Base-by-base conservation (phyloP, 1,284 basidiomycete genomes). In the Pyrrhoderma noxium region DNA sequence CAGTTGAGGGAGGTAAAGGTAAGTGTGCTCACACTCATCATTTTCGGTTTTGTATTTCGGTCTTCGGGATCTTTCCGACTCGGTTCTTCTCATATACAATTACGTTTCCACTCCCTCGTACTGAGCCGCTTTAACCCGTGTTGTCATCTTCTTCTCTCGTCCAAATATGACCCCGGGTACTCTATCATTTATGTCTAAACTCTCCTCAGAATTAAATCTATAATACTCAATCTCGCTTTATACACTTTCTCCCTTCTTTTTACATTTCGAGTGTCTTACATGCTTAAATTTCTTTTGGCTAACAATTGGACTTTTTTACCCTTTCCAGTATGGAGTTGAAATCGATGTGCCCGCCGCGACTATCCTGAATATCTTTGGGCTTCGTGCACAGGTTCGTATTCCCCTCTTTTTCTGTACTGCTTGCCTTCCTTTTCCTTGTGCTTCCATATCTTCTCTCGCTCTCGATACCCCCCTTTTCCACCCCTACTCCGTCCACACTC, bases 311-410 rank as follows among this genome's bases (percentile, higher is more conserved):
- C 19, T 41, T 35, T 39, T 16, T 40, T 27, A n/a, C 27, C 27
- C 27, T 31, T 31, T 40, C 14, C n/a, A 92, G 86, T 93, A 93
- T 62, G 93, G 93, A 14, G 87, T 96, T 2, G 93, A 95, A 62
- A 77, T 96, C 46, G 92, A 96, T 63, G 84, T 97, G 0, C 92
- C 92, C 1, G 90, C 92, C n/a, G 92, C 92, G 0, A 88, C 90
- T 0, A 95, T 95, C 63, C 70, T 95, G 19, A 93, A 89, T 4
- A 83, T 84, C 37, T 96, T 95, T 60, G 93, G 93, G 13, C 80
- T 97, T 53, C 77, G 85, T 56, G 85, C 92, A 34, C 85, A 84
- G 75, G 87, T 86, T 61, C 53, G 71, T 64, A 25, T 44, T 14
- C 23, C 3, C 21, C 38, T 39, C 36, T 22, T 23, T 43, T 16